Conservation (phyloP, 2,329 filamentous ascomycete species). For the Emydomyces testavorans region DNA sequence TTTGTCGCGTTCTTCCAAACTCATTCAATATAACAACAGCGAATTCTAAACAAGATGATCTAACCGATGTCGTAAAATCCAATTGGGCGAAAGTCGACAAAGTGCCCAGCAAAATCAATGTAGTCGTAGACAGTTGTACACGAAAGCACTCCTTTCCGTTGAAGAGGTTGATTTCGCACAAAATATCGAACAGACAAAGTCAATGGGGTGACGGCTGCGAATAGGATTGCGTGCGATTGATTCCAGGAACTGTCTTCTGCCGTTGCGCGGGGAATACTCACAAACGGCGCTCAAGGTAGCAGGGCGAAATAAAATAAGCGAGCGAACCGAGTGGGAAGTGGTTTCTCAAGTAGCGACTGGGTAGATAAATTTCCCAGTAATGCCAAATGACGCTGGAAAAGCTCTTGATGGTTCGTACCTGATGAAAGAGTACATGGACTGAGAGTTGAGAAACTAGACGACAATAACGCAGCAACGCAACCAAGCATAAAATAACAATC, state of each 20-base stretch:
- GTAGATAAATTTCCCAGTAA: background rate
- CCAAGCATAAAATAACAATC: conserved; percentile 9
- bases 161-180: background rate
- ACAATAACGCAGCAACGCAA: conserved; percentile 16
- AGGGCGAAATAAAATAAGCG: background rate
- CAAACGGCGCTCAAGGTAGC: background rate
- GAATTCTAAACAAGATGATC: conserved; percentile 3
- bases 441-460: conserved; percentile 4
- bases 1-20: background rate
- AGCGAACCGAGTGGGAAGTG: background rate
- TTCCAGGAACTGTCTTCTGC: background rate
- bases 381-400: conserved; percentile 1
- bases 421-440: conserved; percentile 12
- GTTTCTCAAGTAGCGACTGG: background rate
- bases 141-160: background rate
- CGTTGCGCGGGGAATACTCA: background rate
- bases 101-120: conserved; percentile 1
- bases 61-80: conserved; percentile 1
- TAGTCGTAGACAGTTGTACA: conserved; percentile 7
- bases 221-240: background rate
- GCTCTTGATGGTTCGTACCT: conserved; percentile 4
- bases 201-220: background rate
- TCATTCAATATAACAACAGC: background rate
- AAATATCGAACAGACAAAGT: background rate
- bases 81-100: background rate